phyloP scores from a whole-genome alignment of 352 stramenopile genomes.

The Phytophthora quininea region DNA sequence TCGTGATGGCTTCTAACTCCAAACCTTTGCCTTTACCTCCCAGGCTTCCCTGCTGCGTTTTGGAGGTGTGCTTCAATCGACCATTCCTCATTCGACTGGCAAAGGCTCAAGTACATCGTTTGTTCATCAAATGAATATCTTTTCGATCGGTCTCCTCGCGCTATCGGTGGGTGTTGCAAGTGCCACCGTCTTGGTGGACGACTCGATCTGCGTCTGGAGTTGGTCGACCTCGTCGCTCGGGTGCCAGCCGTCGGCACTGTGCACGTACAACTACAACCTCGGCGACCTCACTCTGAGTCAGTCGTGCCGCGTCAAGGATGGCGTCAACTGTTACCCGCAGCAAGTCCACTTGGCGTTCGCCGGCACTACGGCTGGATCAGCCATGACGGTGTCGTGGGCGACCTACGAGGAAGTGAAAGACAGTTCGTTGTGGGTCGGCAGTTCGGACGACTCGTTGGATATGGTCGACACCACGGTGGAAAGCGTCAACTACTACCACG shows the following conservation, averaged over 20 bases:
- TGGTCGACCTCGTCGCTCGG: conserved; percentile 20
- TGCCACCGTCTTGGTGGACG: conserved; percentile 27
- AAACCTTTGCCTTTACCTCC: too few species aligned
- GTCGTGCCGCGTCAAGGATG: conserved; percentile 37
- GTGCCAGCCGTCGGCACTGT: conserved; percentile 25
- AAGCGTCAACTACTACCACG: conserved; percentile 33
- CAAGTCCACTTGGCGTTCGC: conserved; percentile 48
- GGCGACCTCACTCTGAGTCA: conserved; percentile 38
- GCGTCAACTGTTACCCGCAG: conserved; percentile 46
- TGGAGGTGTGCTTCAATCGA: too few species aligned
- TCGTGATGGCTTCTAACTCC: too few species aligned
- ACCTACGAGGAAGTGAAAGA: conserved; percentile 29
- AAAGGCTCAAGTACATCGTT: neutral
- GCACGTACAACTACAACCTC: too few species aligned
- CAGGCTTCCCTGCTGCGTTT: too few species aligned
- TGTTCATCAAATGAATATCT: too few species aligned
- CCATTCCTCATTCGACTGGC: neutral
- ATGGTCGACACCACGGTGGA: conserved; percentile 5
- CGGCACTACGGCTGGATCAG: conserved; percentile 28
- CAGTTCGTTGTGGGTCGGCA: conserved; percentile 37
- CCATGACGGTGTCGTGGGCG: conserved; percentile 45
- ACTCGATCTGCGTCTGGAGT: conserved; percentile 28
- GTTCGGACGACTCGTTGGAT: conserved; percentile 10
- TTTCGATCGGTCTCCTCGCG: too few species aligned
- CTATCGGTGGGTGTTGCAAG: too few species aligned